A percentile compares a stretch with the other conserved stretches of the same genome.
phyloP scores from a whole-genome alignment of 2,329 filamentous ascomycete genomes.

The Ascosphaera apis region DNA sequence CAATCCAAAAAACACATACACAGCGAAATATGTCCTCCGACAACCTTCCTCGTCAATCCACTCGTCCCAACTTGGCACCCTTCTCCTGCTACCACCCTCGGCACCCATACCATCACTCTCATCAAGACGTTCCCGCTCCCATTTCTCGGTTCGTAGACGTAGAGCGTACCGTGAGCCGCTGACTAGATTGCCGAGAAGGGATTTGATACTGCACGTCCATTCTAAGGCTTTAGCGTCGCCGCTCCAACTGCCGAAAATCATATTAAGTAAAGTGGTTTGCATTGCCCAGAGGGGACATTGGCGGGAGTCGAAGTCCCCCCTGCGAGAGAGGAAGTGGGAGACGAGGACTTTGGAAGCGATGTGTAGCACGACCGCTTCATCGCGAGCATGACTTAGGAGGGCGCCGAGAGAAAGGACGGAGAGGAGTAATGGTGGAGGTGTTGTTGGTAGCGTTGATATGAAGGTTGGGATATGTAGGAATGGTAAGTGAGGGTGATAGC shows the following conservation, averaged over 20 bases:
- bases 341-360: constrained; percentile 94
- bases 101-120: too few relatives aligned
- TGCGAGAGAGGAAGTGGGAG: constrained; percentile 91
- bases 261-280: constrained; percentile 90
- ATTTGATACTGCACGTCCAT: constrained; percentile 98
- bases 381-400: constrained; percentile 88
- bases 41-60: constrained; percentile 97
- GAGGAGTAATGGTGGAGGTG: constrained; percentile 61
- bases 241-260: constrained; percentile 98
- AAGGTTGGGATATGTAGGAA: constrained; percentile 90
- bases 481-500: constrained; percentile 91
- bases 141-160: too few relatives aligned
- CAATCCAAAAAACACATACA: constrained; percentile 96
- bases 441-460: too few relatives aligned
- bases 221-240: constrained; percentile 92
- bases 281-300: constrained; percentile 97
- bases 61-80: constrained; percentile 58
- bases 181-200: constrained; percentile 69
- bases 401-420: constrained; percentile 89
- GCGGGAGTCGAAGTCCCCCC: constrained; percentile 94
- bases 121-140: too few relatives aligned
- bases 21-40: constrained; percentile 87
- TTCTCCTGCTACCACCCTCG: too few relatives aligned
- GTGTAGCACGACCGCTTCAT: constrained; percentile 90
- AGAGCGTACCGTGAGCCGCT: too few relatives aligned